Conservation (phyloP, 352 stramenopile genomes). For the Stramenopiles sp. region DNA sequence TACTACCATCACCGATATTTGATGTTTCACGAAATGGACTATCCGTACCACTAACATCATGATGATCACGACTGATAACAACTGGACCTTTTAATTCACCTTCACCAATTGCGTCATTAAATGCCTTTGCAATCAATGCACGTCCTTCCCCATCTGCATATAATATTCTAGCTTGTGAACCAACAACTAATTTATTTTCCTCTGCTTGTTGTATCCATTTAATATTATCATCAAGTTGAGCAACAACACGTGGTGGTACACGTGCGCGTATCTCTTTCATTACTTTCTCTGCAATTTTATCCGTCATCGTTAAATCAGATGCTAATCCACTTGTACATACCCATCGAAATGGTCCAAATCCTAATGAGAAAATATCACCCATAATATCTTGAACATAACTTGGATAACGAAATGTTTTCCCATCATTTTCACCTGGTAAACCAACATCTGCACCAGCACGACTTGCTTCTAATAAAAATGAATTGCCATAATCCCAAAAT, state of each 20-base stretch:
- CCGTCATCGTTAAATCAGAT: conserved; percentile 44
- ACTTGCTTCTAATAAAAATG: conserved; percentile 53
- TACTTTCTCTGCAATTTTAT: conserved; percentile 42
- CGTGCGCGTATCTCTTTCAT: conserved; percentile 35
- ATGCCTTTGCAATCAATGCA: conserved; percentile 43
- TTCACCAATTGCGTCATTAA: conserved; percentile 47
- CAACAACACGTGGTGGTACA: conserved; percentile 32
- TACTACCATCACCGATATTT: conserved; percentile 56
- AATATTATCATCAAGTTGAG: conserved; percentile 54
- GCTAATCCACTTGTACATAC: conserved; percentile 42
- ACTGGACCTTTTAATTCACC: conserved; percentile 43
- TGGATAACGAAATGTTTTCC: conserved; percentile 48
- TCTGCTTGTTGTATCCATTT: conserved; percentile 54
- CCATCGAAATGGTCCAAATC: conserved; percentile 65
- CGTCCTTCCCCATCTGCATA: conserved; percentile 53
- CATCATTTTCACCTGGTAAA: conserved; percentile 29
- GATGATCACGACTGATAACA: conserved; percentile 56
- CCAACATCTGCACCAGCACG: conserved; percentile 45
- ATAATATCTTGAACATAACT: conserved; percentile 71
- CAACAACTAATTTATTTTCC: conserved; percentile 55
- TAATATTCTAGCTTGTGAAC: conserved; percentile 59
- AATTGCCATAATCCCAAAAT: conserved; percentile 72
- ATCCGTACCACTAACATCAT: conserved; percentile 62
- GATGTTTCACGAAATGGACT: conserved; percentile 61
- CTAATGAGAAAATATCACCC: conserved; percentile 65